Evolutionary conservation across 805 yeast species (phyloP).

Genomic region (Brettanomyces sp.): DNA sequence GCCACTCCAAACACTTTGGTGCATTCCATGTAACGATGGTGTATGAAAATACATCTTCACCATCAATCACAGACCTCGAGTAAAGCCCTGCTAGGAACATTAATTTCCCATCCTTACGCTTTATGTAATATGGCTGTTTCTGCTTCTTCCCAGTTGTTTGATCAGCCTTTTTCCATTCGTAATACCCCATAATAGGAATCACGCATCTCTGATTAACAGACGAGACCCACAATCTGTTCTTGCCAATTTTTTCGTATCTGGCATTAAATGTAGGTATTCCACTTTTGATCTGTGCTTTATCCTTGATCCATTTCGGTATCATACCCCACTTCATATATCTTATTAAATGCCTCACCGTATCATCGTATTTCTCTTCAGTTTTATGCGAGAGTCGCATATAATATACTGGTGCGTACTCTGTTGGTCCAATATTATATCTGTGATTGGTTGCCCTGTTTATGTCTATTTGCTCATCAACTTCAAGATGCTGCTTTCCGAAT

Average conservation of each 20-base stretch:
- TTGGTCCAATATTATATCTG: slow-evolving; percentile 57
- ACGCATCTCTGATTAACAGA: slow-evolving; percentile 51
- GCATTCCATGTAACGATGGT: slow-evolving; percentile 74
- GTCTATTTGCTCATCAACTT: slow-evolving; percentile 17
- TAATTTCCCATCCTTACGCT: slow-evolving; percentile 40
- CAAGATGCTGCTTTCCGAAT: slow-evolving; percentile 21
- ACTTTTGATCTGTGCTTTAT: slow-evolving; percentile 19
- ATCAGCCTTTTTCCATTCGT: slow-evolving; percentile 52
- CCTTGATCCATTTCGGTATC: slow-evolving; percentile 57
- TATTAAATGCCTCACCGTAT: slow-evolving; percentile 15
- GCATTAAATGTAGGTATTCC: slow-evolving; percentile 64
- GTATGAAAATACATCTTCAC: slow-evolving; percentile 35
- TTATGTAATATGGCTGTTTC: slow-evolving; percentile 62
- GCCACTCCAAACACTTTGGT: slow-evolving; percentile 47
- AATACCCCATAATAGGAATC: slow-evolving; percentile 76
- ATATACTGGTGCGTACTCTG: slow-evolving; percentile 37
- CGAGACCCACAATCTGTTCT: slow-evolving; percentile 48
- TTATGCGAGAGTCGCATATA: background rate
- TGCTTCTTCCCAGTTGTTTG: slow-evolving; percentile 21
- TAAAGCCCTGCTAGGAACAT: slow-evolving; percentile 61
- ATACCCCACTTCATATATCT: slow-evolving; percentile 74
- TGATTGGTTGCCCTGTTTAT: slow-evolving; percentile 18
- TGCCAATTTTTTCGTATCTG: slow-evolving; percentile 50
- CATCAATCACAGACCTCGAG: slow-evolving; percentile 15
- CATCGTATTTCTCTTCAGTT: slow-evolving; percentile 3